Conservation (phyloP, 2,329 filamentous ascomycete genomes). For the Pseudopyrenochaeta lycopersici region DNA sequence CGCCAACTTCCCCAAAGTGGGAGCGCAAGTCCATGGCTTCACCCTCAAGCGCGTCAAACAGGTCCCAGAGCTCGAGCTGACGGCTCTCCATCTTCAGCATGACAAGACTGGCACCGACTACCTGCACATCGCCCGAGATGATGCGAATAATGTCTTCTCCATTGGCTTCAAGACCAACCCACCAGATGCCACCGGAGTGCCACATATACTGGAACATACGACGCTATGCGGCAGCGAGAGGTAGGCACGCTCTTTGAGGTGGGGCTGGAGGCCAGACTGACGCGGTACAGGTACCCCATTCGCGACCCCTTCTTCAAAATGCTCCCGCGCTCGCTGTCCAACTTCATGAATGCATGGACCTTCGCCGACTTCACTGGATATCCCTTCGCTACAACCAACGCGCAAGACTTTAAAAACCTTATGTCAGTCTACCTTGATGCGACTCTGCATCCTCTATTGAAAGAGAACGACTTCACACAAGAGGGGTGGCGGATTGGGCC, state of each 20-base stretch:
- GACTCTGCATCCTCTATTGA: constrained; percentile 87
- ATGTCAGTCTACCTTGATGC: constrained; percentile 97
- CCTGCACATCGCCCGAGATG: constrained; percentile 91
- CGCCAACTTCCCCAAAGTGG: constrained; percentile 77
- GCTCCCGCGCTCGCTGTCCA: constrained; percentile 96
- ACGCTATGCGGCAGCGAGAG: constrained; percentile 95
- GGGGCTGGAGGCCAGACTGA: constrained; percentile 9
- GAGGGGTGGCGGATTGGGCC: constrained; percentile 97
- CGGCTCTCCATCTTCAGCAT: constrained; percentile 88
- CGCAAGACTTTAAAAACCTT: constrained; percentile 93
- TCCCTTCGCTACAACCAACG: constrained; percentile 95
- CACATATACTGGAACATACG: constrained; percentile 97
- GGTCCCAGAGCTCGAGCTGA: constrained; percentile 92
- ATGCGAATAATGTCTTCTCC: constrained; percentile 99
- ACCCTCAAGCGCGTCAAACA: constrained; percentile 88
- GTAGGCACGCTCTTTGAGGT: constrained; percentile 55
- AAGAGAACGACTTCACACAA: constrained; percentile 91
- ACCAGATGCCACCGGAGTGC: constrained; percentile 92
- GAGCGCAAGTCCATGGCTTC: constrained; percentile 91
- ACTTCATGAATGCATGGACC: constrained; percentile 99
- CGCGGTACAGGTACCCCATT: constrained; percentile 78
- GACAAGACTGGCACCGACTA: constrained; percentile 97
- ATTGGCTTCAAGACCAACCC: constrained; percentile 99
- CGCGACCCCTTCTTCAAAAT: constrained; percentile 99
- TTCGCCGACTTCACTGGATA: constrained; percentile 97